Evolutionary conservation across 2,329 filamentous ascomycete genomes (phyloP).

Genomic region (Talaromyces albobiverticillius): DNA sequence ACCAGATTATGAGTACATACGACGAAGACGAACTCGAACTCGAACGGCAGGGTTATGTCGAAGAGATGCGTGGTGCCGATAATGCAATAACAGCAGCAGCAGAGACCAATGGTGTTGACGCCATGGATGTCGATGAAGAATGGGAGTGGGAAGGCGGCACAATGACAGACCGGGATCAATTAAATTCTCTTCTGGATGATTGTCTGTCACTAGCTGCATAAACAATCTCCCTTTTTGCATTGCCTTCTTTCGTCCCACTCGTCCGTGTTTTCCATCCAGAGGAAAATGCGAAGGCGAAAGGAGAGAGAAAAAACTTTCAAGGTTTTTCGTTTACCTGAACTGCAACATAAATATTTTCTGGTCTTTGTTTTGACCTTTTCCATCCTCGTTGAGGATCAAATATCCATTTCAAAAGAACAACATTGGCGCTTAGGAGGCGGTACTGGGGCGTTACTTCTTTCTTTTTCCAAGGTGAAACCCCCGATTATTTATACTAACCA

Average conservation of each 20-base stretch:
- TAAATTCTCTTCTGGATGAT: slow-evolving; percentile 39
- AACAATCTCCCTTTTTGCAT: no score
- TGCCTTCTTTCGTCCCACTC: no score
- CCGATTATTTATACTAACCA: no score
- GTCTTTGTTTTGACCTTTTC: no score
- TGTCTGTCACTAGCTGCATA: slow-evolving; percentile 42
- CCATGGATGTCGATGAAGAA: slow-evolving; percentile 41
- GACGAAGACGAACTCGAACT: slow-evolving; percentile 71
- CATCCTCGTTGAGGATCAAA: no score
- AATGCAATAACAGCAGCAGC: slow-evolving; percentile 15
- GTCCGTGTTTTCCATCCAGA: no score
- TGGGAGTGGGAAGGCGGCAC: slow-evolving; percentile 40
- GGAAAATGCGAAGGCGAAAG: no score
- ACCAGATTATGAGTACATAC: slow-evolving; percentile 67
- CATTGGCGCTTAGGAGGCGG: background rate
- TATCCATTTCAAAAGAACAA: no score
- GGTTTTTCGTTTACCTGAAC: background rate
- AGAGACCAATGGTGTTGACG: slow-evolving; percentile 23
- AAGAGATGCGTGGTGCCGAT: slow-evolving; percentile 19
- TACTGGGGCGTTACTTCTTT: background rate
- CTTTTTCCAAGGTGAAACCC: no score
- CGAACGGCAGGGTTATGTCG: slow-evolving; percentile 33
- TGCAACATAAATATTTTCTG: no score
- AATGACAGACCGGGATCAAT: slow-evolving; percentile 33
- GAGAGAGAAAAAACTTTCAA: no score